phyloP scores from a whole-genome alignment of 2,329 filamentous ascomycete genomes.

The Cryoendolithus antarcticus region DNA sequence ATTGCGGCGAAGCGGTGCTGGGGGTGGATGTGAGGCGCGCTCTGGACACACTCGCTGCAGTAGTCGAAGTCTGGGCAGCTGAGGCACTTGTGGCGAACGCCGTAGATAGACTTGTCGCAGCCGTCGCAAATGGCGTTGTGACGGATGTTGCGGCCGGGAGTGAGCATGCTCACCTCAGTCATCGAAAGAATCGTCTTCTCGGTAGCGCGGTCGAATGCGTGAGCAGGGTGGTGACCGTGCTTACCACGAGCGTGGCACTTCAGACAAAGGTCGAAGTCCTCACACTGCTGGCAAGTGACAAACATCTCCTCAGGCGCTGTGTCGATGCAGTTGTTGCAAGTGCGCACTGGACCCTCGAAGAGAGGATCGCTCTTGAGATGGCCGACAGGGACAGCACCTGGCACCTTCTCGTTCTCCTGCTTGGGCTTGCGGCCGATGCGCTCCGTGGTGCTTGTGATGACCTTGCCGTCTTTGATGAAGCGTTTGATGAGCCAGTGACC shows the following conservation, averaged over 20 bases:
- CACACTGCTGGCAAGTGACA: slow-evolving; percentile 71
- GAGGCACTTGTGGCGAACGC: slow-evolving; percentile 90
- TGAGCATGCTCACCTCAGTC: slow-evolving; percentile 55
- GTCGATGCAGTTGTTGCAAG: slow-evolving; percentile 59
- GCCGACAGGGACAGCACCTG: slow-evolving; percentile 33
- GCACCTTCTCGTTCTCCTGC: slow-evolving; percentile 21
- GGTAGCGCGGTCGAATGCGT: slow-evolving; percentile 61
- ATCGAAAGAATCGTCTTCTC: slow-evolving; percentile 49
- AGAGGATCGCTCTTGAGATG: too few relatives aligned
- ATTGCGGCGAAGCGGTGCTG: slow-evolving; percentile 80
- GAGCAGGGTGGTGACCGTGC: slow-evolving; percentile 85
- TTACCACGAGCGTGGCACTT: slow-evolving; percentile 61
- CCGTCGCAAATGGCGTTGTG: slow-evolving; percentile 92
- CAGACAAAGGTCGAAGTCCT: slow-evolving; percentile 87
- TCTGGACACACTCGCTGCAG: slow-evolving; percentile 63
- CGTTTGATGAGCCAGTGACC: slow-evolving; percentile 94
- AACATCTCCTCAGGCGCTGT: slow-evolving; percentile 61
- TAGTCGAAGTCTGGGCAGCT: slow-evolving; percentile 97
- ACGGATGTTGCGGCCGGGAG: slow-evolving; percentile 63
- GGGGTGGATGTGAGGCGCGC: slow-evolving; percentile 58
- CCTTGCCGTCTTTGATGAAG: slow-evolving; percentile 61
- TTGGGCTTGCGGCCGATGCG: slow-evolving; percentile 52
- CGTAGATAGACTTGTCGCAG: slow-evolving; percentile 76
- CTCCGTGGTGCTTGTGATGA: slow-evolving; percentile 78
- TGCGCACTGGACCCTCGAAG: slow-evolving; percentile 32